Base-by-base conservation (phyloP, 2,329 filamentous ascomycete genomes). In the Diaporthe sp. region DNA sequence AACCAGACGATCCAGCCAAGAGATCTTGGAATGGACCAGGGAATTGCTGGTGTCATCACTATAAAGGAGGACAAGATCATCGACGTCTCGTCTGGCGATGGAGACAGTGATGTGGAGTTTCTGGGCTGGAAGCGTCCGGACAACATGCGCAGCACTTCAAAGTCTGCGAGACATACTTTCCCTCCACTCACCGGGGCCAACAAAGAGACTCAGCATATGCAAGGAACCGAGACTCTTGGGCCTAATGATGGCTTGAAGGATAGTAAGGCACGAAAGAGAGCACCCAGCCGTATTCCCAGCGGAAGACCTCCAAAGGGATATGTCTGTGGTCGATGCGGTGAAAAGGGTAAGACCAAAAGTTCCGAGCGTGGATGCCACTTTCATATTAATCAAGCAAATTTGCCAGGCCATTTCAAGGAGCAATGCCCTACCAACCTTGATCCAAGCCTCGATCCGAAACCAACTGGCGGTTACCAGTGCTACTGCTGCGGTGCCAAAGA, bases 381-480 rank as follows among this genome's bases (percentile, higher is more conserved):
- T n/a, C 15, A 13, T 46, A 62, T 39, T 73, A 22, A 73, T 17
- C 25, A 25, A 34, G 6, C 79, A 15, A 79, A 73, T 10, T 46
- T 19, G 12, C 44, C 74, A 87, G 86, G 85, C 37, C 86, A 87
- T 76, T 81, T 78, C 75, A 78, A 86, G 25, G 79, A 83, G 69
- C 46, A 79, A 2, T 87, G 86, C 71, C 85, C 86, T 25, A 87
- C 85, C 2, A 86, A 85, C 75, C 58, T 86, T n/a, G 83, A 87
- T 73, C 82, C 84, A 13, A 39, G 72, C 2, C 85, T 79, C 72
- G 85, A 87, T 74, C 76, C 42, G 65, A 74, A 76, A 42, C 85
- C 85, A 3, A 51, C 72, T 1, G 34, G 55, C 7, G 71, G 76
- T 19, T 87, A 87, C 73, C 49, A 37, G 25, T 87, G 86, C 72